Conservation (phyloP, 2,329 filamentous ascomycete species). For the Escovopsis sp. region DNA sequence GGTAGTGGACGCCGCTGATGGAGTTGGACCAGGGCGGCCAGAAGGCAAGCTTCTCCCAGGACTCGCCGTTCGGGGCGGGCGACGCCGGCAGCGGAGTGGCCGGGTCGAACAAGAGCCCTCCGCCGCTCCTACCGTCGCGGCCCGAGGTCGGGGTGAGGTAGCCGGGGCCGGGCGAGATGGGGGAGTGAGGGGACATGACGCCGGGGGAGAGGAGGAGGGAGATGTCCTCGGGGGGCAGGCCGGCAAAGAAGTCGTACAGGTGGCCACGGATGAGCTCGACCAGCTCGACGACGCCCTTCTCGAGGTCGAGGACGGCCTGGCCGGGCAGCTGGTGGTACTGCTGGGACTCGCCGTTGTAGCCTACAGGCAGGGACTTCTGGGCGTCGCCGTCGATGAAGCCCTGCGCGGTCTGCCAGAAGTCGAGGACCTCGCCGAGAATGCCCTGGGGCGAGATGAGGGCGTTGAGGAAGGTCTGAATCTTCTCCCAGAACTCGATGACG, state of each 20-base stretch:
- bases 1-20: constrained; percentile 78
- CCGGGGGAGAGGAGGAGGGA: constrained; percentile 74
- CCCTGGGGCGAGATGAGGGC: constrained; percentile 65
- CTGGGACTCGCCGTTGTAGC: constrained; percentile 67
- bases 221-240: constrained; percentile 80
- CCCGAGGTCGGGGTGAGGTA: constrained; percentile 38
- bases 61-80: constrained; percentile 55
- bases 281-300: constrained; percentile 68
- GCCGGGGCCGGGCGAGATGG: constrained; percentile 20
- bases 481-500: constrained; percentile 85
- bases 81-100: constrained; percentile 63
- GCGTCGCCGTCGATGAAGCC: constrained; percentile 79
- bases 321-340: constrained; percentile 66
- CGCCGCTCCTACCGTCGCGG: constrained; percentile 56
- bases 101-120: constrained; percentile 62
- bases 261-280: constrained; percentile 69
- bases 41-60: constrained; percentile 89
- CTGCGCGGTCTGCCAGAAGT: constrained; percentile 87
- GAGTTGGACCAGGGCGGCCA: constrained; percentile 92
- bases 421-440: constrained; percentile 73
- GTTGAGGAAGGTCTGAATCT: constrained; percentile 58
- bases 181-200: constrained; percentile 48
- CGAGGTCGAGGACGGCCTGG: constrained; percentile 54
- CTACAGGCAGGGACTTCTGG: constrained; percentile 63
- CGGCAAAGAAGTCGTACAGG: constrained; percentile 68